Percentiles rank a stretch among this genome's conserved stretches.
Conservation (phyloP, 108 stramenopile species). For the Pelagomonas calceolata region DNA sequence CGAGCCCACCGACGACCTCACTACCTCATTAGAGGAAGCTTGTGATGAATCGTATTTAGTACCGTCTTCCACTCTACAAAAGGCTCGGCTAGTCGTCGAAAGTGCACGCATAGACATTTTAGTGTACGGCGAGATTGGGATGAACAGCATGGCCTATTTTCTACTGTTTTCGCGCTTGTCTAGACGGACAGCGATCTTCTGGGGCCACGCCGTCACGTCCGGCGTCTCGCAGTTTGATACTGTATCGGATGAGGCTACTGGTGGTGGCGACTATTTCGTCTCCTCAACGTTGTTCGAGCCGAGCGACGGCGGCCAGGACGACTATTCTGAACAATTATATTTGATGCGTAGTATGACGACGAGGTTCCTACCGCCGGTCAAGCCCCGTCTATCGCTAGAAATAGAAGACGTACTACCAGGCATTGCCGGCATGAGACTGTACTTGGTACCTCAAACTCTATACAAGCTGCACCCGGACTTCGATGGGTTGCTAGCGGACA, state of each 20-base stretch:
- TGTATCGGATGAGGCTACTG: background rate
- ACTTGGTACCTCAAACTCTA: constrained; percentile 30
- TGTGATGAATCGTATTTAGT: background rate
- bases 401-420: constrained; percentile 5
- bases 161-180: constrained; percentile 27
- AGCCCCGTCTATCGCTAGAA: background rate
- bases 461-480: constrained; percentile 38
- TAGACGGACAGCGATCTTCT: constrained; percentile 15
- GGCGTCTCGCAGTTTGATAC: constrained; percentile 6
- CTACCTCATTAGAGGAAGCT: background rate
- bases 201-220: constrained; percentile 36
- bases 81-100: constrained; percentile 12
- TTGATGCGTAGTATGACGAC: constrained; percentile 32
- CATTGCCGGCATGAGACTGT: constrained; percentile 8
- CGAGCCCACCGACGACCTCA: constrained; percentile 11
- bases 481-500: constrained; percentile 15
- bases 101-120: constrained; percentile 30
- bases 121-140: constrained; percentile 29
- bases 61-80: background rate
- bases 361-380: constrained; percentile 11
- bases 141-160: constrained; percentile 28
- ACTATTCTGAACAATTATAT: constrained; percentile 24
- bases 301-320: constrained; percentile 12
- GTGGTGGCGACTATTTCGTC: constrained; percentile 34
- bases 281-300: constrained; percentile 26